These are phyloP conservation scores for Datisca glomerata DNA, from an alignment of 306 rosid genomes.

Conservation along the genomic window DNA sequence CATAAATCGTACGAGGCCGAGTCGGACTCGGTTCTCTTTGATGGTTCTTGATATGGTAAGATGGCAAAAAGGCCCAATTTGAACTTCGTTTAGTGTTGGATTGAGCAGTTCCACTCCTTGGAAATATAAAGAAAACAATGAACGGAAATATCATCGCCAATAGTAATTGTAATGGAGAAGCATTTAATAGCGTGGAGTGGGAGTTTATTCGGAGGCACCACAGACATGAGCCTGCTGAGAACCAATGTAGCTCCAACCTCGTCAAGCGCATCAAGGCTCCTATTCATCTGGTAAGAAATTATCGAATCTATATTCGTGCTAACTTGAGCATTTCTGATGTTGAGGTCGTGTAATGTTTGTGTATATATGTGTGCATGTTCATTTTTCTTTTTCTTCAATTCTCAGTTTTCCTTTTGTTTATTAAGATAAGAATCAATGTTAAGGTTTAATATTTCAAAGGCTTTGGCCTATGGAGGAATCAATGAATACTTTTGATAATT, in stretches of 20 bases:
- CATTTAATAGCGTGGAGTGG: conserved; percentile 11
- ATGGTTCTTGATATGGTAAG: background rate
- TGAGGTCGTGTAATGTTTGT: background rate
- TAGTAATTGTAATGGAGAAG: conserved; percentile 11
- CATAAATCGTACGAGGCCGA: background rate
- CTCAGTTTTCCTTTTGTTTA: background rate
- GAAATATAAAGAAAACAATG: too few species aligned
- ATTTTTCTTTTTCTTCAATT: background rate
- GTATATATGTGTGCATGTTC: conserved; percentile 1
- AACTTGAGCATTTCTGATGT: too few species aligned
- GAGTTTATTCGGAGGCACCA: conserved; percentile 14
- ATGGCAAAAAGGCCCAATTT: background rate
- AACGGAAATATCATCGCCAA: background rate
- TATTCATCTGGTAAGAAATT: conserved; percentile 13
- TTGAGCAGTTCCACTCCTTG: too few species aligned
- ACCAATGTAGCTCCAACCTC: conserved; percentile 14
- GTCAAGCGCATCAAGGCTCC: conserved; percentile 15
- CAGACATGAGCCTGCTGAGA: conserved; percentile 10
- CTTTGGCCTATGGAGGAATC: too few species aligned
- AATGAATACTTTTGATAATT: too few species aligned
- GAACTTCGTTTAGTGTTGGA: background rate
- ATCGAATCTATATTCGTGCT: background rate
- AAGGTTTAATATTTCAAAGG: too few species aligned
- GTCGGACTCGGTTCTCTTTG: background rate
- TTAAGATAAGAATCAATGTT: too few species aligned